Evolutionary conservation across 257 asterid genomes (phyloP).

Genomic region (Solanum megistacrolobum): DNA sequence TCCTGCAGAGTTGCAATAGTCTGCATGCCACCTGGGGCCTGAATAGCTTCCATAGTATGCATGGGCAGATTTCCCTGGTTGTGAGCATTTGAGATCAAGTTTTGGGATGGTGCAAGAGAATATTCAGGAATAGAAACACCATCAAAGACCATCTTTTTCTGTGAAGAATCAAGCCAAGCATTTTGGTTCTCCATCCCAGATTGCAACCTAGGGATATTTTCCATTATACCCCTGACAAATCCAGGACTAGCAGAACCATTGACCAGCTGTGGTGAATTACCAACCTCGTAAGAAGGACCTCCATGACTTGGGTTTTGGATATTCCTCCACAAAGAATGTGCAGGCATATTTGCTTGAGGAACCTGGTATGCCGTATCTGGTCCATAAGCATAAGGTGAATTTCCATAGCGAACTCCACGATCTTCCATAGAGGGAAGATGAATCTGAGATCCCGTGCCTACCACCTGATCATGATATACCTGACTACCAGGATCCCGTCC

Average conservation of each 20-base stretch:
- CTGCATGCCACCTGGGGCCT: constrained; percentile 21
- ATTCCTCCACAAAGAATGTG: constrained; percentile 69
- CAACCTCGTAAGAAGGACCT: constrained; percentile 40
- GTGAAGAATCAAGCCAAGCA: constrained; percentile 59
- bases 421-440: constrained; percentile 54
- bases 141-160: constrained; percentile 32
- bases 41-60: constrained; percentile 22
- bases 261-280: constrained; percentile 43
- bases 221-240: constrained; percentile 36
- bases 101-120: constrained; percentile 34
- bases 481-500: constrained; percentile 51
- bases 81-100: constrained; percentile 24
- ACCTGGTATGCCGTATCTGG: constrained; percentile 50
- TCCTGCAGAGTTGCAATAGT: constrained; percentile 15
- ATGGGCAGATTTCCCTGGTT: constrained; percentile 31
- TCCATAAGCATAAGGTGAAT: constrained; percentile 50
- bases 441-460: constrained; percentile 43
- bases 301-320: constrained; percentile 50
- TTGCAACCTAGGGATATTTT: constrained; percentile 45
- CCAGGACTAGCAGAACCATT: constrained; percentile 56
- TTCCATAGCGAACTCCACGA: constrained; percentile 48
- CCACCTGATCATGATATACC: constrained; percentile 55
- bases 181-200: constrained; percentile 49
- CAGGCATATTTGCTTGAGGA: constrained; percentile 51
- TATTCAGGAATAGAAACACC: constrained; percentile 42